Evolutionary conservation across 1,139 yeast genomes (phyloP).

Genomic region (Pichia sorboxylosa): DNA sequence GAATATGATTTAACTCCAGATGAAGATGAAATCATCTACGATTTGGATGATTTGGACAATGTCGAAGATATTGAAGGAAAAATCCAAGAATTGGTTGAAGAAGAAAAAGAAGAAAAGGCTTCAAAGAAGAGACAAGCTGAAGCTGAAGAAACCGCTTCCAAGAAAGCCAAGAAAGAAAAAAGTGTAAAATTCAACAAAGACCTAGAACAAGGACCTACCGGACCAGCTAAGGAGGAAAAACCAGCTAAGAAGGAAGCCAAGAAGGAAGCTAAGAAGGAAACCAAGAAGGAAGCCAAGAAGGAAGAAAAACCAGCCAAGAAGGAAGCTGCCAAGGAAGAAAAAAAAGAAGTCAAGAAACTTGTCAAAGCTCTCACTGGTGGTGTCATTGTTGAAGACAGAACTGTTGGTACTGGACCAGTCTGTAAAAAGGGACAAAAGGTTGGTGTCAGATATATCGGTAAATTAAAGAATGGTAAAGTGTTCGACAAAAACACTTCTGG

Average conservation of each 20-base stretch:
- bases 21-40: constrained; percentile 70
- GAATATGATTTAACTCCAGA: constrained; percentile 87
- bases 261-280: constrained; percentile 19
- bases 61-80: constrained; percentile 44
- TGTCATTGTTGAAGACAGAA: constrained; percentile 85
- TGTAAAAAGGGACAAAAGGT: constrained; percentile 88
- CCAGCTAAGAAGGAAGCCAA: constrained; percentile 17
- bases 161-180: constrained; percentile 31
- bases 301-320: constrained; percentile 16
- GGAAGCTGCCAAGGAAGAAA: constrained; percentile 20
- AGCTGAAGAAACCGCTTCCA: constrained; percentile 18
- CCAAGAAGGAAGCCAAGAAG: constrained; percentile 18
- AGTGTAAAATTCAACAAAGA: constrained; percentile 81
- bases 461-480: constrained; percentile 88
- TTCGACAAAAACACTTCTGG: constrained; percentile 97
- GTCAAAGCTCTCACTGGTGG: constrained; percentile 86
- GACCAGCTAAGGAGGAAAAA: constrained; percentile 26
- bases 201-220: constrained; percentile 88
- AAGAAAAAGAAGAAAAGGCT: constrained; percentile 18
- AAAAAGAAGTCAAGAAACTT: constrained; percentile 37
- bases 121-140: constrained; percentile 2
- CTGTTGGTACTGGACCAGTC: constrained; percentile 72
- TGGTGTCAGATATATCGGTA: constrained; percentile 96
- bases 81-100: constrained; percentile 51
- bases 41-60: constrained; percentile 52